phyloP scores from a whole-genome alignment of 331 rosid genomes.

The Rosa hybrid region DNA sequence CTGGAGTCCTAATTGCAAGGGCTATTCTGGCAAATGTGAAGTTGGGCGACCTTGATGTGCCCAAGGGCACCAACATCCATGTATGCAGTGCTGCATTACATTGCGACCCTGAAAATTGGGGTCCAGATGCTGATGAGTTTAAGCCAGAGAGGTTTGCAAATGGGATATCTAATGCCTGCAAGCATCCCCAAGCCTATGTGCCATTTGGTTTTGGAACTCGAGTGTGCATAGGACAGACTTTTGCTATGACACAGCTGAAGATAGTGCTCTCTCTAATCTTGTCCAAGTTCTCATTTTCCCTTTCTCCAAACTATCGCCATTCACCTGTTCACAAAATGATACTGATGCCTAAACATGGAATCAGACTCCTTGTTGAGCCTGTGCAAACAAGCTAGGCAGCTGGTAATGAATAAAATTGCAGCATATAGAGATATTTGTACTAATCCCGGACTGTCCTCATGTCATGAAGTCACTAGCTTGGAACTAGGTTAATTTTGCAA shows the following conservation, averaged over 20 bases:
- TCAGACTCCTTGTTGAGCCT: not conserved
- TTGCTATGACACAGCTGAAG: constrained; percentile 27
- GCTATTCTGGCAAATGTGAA: constrained; percentile 26
- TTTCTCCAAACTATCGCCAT: constrained; percentile 28
- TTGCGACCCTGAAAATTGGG: constrained; percentile 35
- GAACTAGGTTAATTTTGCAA: not conserved
- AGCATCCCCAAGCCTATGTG: constrained; percentile 36
- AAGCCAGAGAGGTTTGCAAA: constrained; percentile 30
- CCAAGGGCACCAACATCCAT: constrained; percentile 36
- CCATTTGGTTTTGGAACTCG: constrained; percentile 49
- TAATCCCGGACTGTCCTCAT: not conserved
- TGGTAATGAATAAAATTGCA: not conserved
- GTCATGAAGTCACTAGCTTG: not conserved
- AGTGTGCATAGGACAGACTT: constrained; percentile 40
- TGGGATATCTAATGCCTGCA: constrained; percentile 33
- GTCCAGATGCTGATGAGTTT: constrained; percentile 29
- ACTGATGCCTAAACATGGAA: constrained; percentile 28
- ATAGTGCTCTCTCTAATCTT: constrained; percentile 32
- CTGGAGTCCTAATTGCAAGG: constrained; percentile 33
- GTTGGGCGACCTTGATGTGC: constrained; percentile 22
- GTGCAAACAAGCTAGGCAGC: not conserved
- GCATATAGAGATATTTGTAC: not conserved
- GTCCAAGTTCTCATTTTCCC: constrained; percentile 30
- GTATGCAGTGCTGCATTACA: constrained; percentile 29
- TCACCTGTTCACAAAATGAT: constrained; percentile 23